A percentile compares a stretch with the other conserved stretches of the same genome.
phyloP scores from a whole-genome alignment of 805 yeast genomes.

The Kazachstania martiniae region DNA sequence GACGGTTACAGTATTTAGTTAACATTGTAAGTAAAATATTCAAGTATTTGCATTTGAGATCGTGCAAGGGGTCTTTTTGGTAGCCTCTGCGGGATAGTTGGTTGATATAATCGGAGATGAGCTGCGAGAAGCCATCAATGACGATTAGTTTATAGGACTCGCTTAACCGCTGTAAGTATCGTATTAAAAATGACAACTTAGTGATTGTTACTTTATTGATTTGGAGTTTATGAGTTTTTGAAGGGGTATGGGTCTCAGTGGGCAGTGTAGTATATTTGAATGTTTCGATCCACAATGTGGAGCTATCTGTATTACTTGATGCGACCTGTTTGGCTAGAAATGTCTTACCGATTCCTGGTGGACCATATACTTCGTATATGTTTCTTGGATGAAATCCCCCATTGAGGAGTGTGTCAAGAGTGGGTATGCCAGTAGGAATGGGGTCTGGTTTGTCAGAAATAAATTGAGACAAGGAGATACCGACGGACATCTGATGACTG shows the following conservation, averaged over 20 bases:
- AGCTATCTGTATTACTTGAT: conserved; percentile 6
- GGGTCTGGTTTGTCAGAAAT: conserved; percentile 17
- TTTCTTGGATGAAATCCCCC: conserved; percentile 20
- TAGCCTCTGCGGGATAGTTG: conserved; percentile 1
- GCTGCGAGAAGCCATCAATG: conserved; percentile 26
- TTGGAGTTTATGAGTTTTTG: not conserved
- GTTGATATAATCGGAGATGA: conserved; percentile 18
- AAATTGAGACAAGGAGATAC: conserved; percentile 26
- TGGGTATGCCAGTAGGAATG: conserved; percentile 14
- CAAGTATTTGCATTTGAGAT: conserved; percentile 20
- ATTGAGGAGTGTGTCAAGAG: conserved; percentile 14
- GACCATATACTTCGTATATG: conserved; percentile 27
- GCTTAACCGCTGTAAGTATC: conserved; percentile 5
- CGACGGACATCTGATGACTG: conserved; percentile 23
- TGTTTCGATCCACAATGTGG: conserved; percentile 24
- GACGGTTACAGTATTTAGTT: conserved; percentile 19
- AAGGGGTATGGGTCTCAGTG: not conserved
- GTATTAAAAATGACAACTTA: conserved; percentile 19
- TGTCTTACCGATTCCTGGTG: conserved; percentile 27
- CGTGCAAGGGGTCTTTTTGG: conserved; percentile 14
- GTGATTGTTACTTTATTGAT: conserved; percentile 16
- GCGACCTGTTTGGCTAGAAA: conserved; percentile 14
- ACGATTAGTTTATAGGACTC: conserved; percentile 13
- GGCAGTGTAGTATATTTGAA: conserved; percentile 9
- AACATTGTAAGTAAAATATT: conserved; percentile 17